phyloP scores from a whole-genome alignment of 495 filamentous ascomycete species.

The Durotheca rogersii region DNA sequence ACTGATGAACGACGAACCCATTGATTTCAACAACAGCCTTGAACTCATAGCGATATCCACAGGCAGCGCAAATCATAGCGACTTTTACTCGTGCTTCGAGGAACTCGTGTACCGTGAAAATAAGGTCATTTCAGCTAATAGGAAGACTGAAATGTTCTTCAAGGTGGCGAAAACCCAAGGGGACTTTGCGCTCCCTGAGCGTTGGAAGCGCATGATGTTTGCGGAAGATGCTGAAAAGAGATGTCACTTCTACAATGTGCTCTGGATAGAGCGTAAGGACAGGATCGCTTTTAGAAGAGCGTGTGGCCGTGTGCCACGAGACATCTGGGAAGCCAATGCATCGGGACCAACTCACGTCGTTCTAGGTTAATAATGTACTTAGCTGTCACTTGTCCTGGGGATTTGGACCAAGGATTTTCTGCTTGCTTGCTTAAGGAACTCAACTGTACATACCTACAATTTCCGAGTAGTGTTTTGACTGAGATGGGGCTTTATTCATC shows the following conservation, averaged over 20 bases:
- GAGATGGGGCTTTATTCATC: too few species aligned
- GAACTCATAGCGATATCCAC: not conserved
- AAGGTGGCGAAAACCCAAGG: not conserved
- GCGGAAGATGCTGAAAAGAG: not conserved
- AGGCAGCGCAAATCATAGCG: not conserved
- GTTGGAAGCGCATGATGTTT: not conserved
- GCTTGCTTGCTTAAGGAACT: too few species aligned
- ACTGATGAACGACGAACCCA: not conserved
- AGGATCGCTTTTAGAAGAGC: not conserved
- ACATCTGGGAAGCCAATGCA: not conserved
- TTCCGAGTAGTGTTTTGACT: too few species aligned
- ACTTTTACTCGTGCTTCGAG: not conserved
- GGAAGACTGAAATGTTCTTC: not conserved
- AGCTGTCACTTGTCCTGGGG: too few species aligned
- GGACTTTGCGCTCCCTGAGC: not conserved
- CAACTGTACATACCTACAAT: too few species aligned
- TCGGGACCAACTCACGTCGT: not conserved
- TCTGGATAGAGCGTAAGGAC: not conserved
- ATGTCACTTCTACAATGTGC: not conserved
- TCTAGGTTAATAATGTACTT: not conserved
- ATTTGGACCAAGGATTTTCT: too few species aligned
- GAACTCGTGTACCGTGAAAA: not conserved
- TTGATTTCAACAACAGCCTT: not conserved
- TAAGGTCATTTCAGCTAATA: not conserved
- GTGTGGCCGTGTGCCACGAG: not conserved